These are phyloP conservation scores for Tulasnella sp. DNA, from an alignment of 768 basidiomycete genomes.

Conservation along the genomic window DNA sequence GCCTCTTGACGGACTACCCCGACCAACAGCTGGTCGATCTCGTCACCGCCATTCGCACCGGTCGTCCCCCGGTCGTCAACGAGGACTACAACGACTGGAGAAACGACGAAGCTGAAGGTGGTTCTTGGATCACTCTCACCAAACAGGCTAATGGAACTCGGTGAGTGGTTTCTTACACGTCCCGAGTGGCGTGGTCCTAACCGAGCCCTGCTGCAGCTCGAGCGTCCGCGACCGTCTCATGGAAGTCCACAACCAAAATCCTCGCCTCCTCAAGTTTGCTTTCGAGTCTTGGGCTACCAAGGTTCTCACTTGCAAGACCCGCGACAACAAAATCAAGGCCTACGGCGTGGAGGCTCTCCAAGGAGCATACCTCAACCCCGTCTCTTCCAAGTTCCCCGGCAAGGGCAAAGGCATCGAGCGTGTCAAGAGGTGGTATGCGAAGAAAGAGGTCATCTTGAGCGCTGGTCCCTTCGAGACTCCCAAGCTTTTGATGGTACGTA, in stretches of 20 bases:
- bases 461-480: slow-evolving; percentile 27
- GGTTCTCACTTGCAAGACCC: slow-evolving; percentile 15
- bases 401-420: background rate
- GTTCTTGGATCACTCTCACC: slow-evolving; percentile 11
- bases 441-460: slow-evolving; percentile 27
- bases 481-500: slow-evolving; percentile 22
- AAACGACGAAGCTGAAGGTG: slow-evolving; percentile 21
- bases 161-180: background rate
- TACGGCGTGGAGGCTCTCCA: slow-evolving; percentile 14
- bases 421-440: slow-evolving; percentile 17
- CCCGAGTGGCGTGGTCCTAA: background rate
- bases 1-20: slow-evolving; percentile 17
- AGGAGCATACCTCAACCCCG: slow-evolving; percentile 6
- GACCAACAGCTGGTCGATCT: slow-evolving; percentile 18
- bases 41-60: background rate
- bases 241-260: background rate
- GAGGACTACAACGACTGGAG: slow-evolving; percentile 4
- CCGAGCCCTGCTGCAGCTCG: background rate
- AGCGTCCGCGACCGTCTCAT: slow-evolving; percentile 12
- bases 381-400: slow-evolving; percentile 14
- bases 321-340: slow-evolving; percentile 13
- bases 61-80: background rate
- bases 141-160: slow-evolving; percentile 18
- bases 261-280: slow-evolving; percentile 10
- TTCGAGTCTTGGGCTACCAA: slow-evolving; percentile 19